phyloP scores from a whole-genome alignment of 2,329 filamentous ascomycete species.

The Zopfia rhizophila region DNA sequence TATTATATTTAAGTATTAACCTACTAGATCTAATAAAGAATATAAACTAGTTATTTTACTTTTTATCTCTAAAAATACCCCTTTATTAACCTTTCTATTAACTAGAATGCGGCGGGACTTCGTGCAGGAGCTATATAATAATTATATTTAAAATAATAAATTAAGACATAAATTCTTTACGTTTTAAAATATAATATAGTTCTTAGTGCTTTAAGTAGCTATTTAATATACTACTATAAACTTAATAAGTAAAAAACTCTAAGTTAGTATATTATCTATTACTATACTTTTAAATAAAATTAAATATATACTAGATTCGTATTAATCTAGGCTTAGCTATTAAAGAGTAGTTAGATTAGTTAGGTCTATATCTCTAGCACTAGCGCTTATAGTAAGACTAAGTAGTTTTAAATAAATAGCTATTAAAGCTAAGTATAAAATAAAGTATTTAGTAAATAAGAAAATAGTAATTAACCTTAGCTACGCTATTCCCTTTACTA shows the following conservation, averaged over 20 bases:
- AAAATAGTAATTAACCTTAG: slow-evolving; percentile 3
- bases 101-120: too few relatives aligned
- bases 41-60: too few relatives aligned
- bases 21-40: too few relatives aligned
- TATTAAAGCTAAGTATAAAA: not conserved
- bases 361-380: not conserved
- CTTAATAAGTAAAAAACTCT: slow-evolving; percentile 2
- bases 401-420: not conserved
- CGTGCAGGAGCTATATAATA: slow-evolving; percentile 4
- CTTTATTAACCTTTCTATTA: too few relatives aligned
- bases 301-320: slow-evolving; percentile 5
- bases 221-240: slow-evolving; percentile 1
- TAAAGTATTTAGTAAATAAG: not conserved
- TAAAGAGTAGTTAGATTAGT: slow-evolving; percentile 4
- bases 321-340: slow-evolving; percentile 1
- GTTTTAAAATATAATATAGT: not conserved
- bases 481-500: slow-evolving; percentile 2
- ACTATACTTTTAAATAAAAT: slow-evolving; percentile 3
- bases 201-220: slow-evolving; percentile 3
- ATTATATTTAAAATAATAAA: slow-evolving; percentile 1
- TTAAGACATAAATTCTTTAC: not conserved
- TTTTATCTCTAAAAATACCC: too few relatives aligned
- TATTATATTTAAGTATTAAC: too few relatives aligned
- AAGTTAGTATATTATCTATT: slow-evolving; percentile 1
- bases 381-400: not conserved